Base-by-base conservation (phyloP, 2,329 filamentous ascomycete species). In the Colletotrichum karsti region DNA sequence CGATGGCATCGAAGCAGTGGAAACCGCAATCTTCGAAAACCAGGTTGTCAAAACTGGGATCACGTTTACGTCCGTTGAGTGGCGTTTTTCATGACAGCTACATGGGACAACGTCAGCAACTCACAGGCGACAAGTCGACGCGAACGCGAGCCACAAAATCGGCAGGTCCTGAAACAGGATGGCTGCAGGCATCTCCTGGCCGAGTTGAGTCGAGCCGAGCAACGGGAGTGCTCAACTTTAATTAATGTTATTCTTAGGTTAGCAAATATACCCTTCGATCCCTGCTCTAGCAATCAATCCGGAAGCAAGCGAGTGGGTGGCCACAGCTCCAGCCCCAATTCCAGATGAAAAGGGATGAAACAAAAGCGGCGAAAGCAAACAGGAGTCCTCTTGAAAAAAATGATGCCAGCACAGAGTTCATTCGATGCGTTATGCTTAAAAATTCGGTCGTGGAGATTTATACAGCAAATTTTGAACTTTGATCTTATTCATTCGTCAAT, bases 221-320 rank as follows among this genome's bases (percentile, higher is more conserved):
- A 46, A 20, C 60, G 60, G 64, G 60, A 67, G n/a, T 13, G 39
- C 44, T 26, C 6, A 58, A 64, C 44, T 58, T 67, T 54, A 54
- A 67, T 63, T 41, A 33, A 20, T 41, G n/a, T 64, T 59, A 26
- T 44, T 44, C 51, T 51, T 63, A 37, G 28, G 35, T 22, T 37
- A 22, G 51, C 22, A 26, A 24, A 9, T 57, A 53, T 44, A 42
- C 26, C 20, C 26, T 22, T n/a, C 22, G 9, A 57, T 37, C 50
- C 59, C 24, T 63, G 64, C 12, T 20, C 15, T n/a, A 42, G 64
- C 64, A 67, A 67, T 67, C 51, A 67, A 54, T 58, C 22, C 44
- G 46, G 44, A 50, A 48, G 41, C 63, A 66, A 66, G 56, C 63
- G 56, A 60, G 48, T 44, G 48, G 42, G 12, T 35, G 28, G 20